Percentiles rank a stretch among this genome's conserved stretches.
Conservation (phyloP, 495 filamentous ascomycete genomes). For the Xeromyces bisporus region DNA sequence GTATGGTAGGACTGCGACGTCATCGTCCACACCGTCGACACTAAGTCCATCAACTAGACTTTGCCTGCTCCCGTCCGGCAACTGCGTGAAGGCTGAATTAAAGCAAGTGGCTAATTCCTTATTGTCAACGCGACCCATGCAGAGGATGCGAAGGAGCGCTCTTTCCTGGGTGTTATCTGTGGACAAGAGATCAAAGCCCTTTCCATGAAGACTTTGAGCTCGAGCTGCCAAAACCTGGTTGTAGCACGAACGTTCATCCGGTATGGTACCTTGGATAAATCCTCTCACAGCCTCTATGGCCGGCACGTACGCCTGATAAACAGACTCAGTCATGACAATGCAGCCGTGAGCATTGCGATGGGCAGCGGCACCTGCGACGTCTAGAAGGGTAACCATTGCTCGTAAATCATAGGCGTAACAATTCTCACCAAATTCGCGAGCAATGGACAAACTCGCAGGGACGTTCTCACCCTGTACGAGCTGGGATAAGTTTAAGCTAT, state of each 20-base stretch:
- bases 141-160: constrained; percentile 10
- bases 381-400: constrained; percentile 17
- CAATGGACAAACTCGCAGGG: constrained; percentile 10
- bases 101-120: constrained; percentile 5
- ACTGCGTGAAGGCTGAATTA: constrained; percentile 4
- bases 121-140: constrained; percentile 9
- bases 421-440: constrained; percentile 7
- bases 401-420: constrained; percentile 14
- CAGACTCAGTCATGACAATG: constrained; percentile 15
- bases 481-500: constrained; percentile 22
- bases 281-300: constrained; percentile 8
- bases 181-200: constrained; percentile 3
- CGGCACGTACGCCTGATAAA: constrained; percentile 12
- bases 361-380: constrained; percentile 20
- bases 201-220: background rate
- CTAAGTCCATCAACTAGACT: constrained; percentile 9
- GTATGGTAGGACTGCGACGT: constrained; percentile 8
- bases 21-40: constrained; percentile 10
- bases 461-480: constrained; percentile 19
- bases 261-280: constrained; percentile 5
- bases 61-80: constrained; percentile 1
- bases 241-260: constrained; percentile 11
- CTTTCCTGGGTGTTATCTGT: constrained; percentile 2
- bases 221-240: constrained; percentile 8
- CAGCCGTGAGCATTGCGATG: constrained; percentile 17